Conservation (phyloP, 2,329 filamentous ascomycete genomes). For the Trichoderma guizhouense region DNA sequence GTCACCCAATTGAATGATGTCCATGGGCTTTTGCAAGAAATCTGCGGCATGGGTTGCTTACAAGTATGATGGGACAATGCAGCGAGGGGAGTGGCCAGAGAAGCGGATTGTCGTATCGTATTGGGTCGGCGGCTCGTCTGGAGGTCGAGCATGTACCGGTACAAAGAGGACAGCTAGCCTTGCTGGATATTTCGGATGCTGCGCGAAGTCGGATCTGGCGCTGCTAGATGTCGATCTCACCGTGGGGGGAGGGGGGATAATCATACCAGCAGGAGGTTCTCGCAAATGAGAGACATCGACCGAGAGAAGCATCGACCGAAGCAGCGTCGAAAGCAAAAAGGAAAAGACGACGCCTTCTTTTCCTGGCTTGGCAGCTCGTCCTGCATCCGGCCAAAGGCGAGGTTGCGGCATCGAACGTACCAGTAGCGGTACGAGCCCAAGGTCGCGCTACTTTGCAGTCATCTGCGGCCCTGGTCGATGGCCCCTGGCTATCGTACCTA, state of each 20-base stretch:
- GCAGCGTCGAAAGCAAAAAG: neutral
- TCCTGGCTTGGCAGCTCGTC: slow-evolving; percentile 4
- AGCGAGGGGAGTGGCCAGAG: neutral
- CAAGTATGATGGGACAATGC: slow-evolving; percentile 16
- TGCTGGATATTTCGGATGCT: slow-evolving; percentile 7
- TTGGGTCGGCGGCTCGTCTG: neutral
- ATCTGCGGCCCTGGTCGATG: slow-evolving; percentile 14
- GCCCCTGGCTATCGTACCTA: slow-evolving; percentile 16
- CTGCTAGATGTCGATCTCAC: slow-evolving; percentile 11
- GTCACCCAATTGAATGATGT: slow-evolving; percentile 6
- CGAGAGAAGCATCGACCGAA: neutral
- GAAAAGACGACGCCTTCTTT: neutral
- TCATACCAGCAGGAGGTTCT: neutral
- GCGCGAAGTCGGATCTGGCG: slow-evolving; percentile 12
- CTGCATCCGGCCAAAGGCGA: slow-evolving; percentile 16
- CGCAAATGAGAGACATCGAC: neutral
- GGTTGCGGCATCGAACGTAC: neutral
- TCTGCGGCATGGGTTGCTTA: slow-evolving; percentile 13
- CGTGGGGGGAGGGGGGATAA: neutral
- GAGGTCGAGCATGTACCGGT: neutral
- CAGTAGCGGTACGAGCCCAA: neutral
- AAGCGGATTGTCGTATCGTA: neutral
- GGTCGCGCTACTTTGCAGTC: slow-evolving; percentile 14
- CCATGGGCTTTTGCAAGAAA: slow-evolving; percentile 6
- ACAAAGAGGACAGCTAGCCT: neutral